Base-by-base conservation (phyloP, 176 grass and related monocot genomes). In the Thalia dealbata region DNA sequence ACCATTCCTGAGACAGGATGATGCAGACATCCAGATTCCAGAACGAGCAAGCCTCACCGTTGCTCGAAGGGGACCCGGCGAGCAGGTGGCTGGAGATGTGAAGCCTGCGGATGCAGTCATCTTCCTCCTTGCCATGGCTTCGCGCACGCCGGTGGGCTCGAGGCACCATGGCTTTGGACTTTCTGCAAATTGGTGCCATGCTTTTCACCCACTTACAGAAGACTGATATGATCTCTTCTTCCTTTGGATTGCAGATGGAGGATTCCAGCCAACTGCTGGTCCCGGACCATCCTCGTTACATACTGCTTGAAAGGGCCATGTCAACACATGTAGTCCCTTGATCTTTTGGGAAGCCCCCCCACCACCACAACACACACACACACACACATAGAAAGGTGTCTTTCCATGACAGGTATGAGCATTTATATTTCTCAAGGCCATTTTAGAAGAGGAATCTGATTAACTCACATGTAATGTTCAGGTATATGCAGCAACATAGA, bases 31-130 rank as follows among this genome's bases (percentile, higher is more conserved):
- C 19, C 3, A 22, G 54, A 0, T 63, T 63, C 61, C 61, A 16
- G 61, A 63, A 63, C 10, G 61, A 14, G 61, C 24, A 63, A 38
- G 54, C 15, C 19, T 65, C 19, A 35, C 28, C 30, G 7, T 15
- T 38, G 27, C 29, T 21, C 6, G 27, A 32, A 62, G 60, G 23
- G 60, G 60, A 21, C 10, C 24, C 60, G 23, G 6, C 60, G 7
- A 62, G 10, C n/a, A 27, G n/a, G 23, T 26, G n/a, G 13, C 14
- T 14, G 26, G 29, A 66, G 28, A 66, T 41, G 64, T 43, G 21
- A 68, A 43, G 18, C 35, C 65, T 68, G 65, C n/a, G n/a, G n/a
- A n/a, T n/a, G n/a, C 65, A 44, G 65, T 23, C 32, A 67, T 68
- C 28, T 22, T 63, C 26, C 15, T 30, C 61, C 61, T 64, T 15